A percentile compares a stretch with the other conserved stretches of the same genome.
phyloP scores from a whole-genome alignment of 2,329 filamentous ascomycete species.

The Tolypocladium capitatum region DNA sequence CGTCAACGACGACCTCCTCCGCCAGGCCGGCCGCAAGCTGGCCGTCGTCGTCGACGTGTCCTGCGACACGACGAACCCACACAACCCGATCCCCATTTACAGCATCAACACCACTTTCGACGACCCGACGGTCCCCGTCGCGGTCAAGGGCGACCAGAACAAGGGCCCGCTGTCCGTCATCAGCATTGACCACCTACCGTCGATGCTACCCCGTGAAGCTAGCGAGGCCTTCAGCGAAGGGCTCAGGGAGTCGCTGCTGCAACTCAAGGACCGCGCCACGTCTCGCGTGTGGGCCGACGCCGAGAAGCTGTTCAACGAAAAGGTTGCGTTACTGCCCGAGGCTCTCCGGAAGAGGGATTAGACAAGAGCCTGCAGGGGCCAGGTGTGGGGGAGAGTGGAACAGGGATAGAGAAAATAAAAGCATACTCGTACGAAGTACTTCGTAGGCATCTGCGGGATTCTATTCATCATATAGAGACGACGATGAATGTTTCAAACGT shows the following conservation, averaged over 20 bases:
- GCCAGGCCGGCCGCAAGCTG: slow-evolving; percentile 52
- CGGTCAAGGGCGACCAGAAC: slow-evolving; percentile 35
- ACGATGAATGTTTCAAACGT: not conserved
- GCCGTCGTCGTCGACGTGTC: slow-evolving; percentile 70
- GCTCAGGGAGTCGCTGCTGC: slow-evolving; percentile 63
- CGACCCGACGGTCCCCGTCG: slow-evolving; percentile 70
- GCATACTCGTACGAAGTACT: too few relatives aligned
- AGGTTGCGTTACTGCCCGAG: slow-evolving; percentile 55
- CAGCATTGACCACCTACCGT: slow-evolving; percentile 75
- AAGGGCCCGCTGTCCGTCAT: slow-evolving; percentile 62
- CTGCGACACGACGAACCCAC: slow-evolving; percentile 60
- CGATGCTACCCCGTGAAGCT: slow-evolving; percentile 72
- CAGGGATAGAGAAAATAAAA: not conserved
- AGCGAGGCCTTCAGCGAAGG: slow-evolving; percentile 73
- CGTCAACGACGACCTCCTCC: slow-evolving; percentile 56
- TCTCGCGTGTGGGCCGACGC: slow-evolving; percentile 74
- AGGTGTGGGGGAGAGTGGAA: not conserved
- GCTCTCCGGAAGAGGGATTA: not conserved
- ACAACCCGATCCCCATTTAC: slow-evolving; percentile 69
- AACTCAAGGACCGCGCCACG: slow-evolving; percentile 61
- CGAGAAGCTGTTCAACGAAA: slow-evolving; percentile 71
- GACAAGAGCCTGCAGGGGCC: not conserved
- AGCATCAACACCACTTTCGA: slow-evolving; percentile 74
- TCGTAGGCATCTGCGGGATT: not conserved
- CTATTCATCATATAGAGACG: not conserved